Percentiles rank a stretch among this genome's conserved stretches.
These are phyloP conservation scores for Smittium mucronatum DNA, from an alignment of 371 early-diverging fungal species.

Conservation along the genomic window DNA sequence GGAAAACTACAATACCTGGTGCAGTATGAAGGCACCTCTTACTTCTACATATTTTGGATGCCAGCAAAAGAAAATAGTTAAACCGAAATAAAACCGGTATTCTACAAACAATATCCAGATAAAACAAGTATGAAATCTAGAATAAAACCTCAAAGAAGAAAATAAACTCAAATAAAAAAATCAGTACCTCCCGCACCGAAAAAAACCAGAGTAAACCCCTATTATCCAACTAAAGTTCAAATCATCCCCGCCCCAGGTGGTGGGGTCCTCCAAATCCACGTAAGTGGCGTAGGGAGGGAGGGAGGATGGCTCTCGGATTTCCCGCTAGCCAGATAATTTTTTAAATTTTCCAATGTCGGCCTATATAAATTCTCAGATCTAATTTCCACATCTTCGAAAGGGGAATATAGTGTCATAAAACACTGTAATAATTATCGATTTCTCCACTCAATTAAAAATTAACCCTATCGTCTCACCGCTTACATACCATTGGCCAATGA, in stretches of 20 bases:
- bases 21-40: neutral
- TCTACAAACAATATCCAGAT: conserved; percentile 3
- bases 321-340: neutral
- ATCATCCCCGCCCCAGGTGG: neutral
- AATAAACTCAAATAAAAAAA: neutral
- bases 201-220: neutral
- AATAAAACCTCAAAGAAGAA: neutral
- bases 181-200: neutral
- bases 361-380: neutral
- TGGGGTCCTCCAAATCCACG: neutral
- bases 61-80: neutral
- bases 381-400: neutral
- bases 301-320: neutral
- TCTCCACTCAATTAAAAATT: neutral
- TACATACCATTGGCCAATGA: neutral
- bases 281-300: neutral
- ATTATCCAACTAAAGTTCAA: neutral
- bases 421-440: neutral
- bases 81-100: neutral
- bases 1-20: conserved; percentile 6
- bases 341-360: neutral
- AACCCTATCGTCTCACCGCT: neutral
- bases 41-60: neutral
- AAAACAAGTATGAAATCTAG: neutral
- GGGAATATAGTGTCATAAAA: neutral